These are phyloP conservation scores for Populus ilicifolia DNA, from an alignment of 345 rosid genomes.

Conservation along the genomic window DNA sequence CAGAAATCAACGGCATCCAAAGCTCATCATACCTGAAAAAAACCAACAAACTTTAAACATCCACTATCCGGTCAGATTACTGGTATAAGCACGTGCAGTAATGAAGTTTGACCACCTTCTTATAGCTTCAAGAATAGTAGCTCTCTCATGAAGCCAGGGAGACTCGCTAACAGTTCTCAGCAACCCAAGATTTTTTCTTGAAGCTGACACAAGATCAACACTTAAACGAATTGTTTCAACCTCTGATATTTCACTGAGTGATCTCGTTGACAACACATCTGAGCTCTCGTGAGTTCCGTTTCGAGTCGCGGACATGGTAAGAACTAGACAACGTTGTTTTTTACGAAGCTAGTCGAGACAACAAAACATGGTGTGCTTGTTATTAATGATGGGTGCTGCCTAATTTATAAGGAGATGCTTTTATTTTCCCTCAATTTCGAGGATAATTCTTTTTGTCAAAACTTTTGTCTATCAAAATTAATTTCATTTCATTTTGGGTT, in stretches of 20 bases:
- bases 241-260: conserved; percentile 65
- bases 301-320: not conserved
- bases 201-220: conserved; percentile 69
- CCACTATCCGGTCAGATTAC: conserved; percentile 13
- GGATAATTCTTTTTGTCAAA: no score
- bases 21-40: conserved; percentile 72
- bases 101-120: conserved; percentile 46
- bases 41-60: not conserved
- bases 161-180: conserved; percentile 55
- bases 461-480: no score
- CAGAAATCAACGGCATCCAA: conserved; percentile 93
- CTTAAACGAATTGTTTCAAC: conserved; percentile 41
- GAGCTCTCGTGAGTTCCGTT: conserved; percentile 8
- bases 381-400: not conserved
- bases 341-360: not conserved
- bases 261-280: conserved; percentile 36
- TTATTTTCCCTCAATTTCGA: no score
- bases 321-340: not conserved
- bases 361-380: not conserved
- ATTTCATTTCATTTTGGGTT: no score
- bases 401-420: not conserved
- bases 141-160: conserved; percentile 64
- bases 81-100: not conserved
- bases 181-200: conserved; percentile 52
- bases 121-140: conserved; percentile 54